Evolutionary conservation across 2,329 filamentous ascomycete genomes (phyloP), one percentile per base, ranked within the genome.

Genomic region (Dryadomyces quercivorus): DNA sequence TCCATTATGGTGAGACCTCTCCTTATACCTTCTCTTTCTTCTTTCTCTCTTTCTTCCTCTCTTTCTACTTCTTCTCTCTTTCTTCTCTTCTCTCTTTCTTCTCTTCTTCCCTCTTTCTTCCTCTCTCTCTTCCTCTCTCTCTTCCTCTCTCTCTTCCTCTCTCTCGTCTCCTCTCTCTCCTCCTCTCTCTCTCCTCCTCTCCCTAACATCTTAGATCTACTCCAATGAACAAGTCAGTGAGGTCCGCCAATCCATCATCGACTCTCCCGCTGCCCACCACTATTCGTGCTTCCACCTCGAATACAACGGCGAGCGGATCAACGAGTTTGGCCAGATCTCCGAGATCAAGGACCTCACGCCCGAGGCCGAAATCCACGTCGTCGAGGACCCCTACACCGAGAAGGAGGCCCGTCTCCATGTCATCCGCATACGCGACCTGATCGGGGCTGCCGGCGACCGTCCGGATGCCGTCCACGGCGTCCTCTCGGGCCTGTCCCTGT

Each of bases 201-300:
- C 55, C 5, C n/a, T 18, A 21, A 38, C 47, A 20, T 13, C 15
- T 4, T 63, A 93, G 87, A 87, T 95, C 55, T 92, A 89, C 45
- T 85, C 85, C 61, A 87, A 95, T 75, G 94, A 98, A 72, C 92
- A 96, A 69, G 85, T 97, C 58, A 93, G 97, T 71, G 93, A 98
- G 75, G 84, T 98, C 63, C 88, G 93, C 61, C 93, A 97, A 72
- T 92, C 91, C 59, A 87, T 98, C 67, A 90, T 96, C 72, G 93
- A 98, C 71, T 79, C 90, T 51, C 93, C 93, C 5, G 79, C 85
- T 57, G 94, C 92, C 52, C 93, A 96, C 73, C 90, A 95, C 70
- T 96, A 96, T 75, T 95, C 93, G 53, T 98, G 93, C 76, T 98
- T 98, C 75, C 93, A 98, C 72, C 83, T 98, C 63, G 91, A 97